Conservation (phyloP, 345 rosid species). For the Gossypioides kirkii region DNA sequence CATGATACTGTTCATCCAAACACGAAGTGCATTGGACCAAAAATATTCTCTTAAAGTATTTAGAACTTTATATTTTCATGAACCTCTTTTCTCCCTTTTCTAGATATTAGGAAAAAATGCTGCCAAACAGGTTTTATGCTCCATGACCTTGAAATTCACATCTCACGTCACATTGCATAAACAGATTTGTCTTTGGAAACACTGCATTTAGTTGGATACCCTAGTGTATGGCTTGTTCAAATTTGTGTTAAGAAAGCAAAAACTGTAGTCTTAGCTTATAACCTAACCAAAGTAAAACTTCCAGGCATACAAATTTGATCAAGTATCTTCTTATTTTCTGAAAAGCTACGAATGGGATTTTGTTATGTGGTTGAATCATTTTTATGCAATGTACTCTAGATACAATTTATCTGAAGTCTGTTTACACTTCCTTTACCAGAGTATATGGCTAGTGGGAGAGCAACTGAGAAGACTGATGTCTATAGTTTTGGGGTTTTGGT, state of each 20-base stretch:
- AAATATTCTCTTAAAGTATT: background rate
- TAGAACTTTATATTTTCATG: background rate
- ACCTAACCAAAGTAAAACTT: background rate
- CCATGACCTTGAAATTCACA: background rate
- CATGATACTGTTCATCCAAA: background rate
- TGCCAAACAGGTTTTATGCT: background rate
- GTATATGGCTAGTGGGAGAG: slow-evolving; percentile 98
- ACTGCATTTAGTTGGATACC: background rate
- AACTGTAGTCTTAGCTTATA: background rate
- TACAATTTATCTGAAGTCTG: background rate
- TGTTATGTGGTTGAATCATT: background rate
- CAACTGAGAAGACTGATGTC: slow-evolving; percentile 96
- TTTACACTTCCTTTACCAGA: slow-evolving; percentile 38
- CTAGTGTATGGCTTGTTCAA: background rate
- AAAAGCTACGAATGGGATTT: background rate
- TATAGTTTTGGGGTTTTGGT: slow-evolving; percentile 91
- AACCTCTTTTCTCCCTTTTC: no score
- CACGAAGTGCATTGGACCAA: background rate
- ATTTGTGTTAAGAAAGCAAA: background rate
- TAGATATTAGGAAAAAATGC: background rate
- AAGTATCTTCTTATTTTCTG: background rate
- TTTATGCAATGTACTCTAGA: background rate
- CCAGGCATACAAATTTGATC: background rate
- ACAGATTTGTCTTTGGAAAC: background rate
- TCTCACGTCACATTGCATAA: background rate